Conservation (phyloP, 2,329 filamentous ascomycete species). For the Xylaria sp. region DNA sequence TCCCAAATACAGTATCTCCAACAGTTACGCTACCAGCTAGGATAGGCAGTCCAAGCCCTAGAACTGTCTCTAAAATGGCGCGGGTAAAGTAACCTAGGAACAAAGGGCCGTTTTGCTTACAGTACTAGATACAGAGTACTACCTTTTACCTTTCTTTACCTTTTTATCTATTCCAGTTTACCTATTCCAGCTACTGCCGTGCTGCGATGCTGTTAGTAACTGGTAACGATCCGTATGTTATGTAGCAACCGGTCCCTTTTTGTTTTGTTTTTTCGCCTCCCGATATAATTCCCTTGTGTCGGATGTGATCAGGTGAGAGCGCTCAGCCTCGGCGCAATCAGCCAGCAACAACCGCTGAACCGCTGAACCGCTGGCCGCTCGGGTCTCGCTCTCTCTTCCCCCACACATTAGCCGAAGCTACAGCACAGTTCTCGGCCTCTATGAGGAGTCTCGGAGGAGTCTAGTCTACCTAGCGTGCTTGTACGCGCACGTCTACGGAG, state of each 20-base stretch:
- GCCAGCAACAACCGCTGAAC: too few relatives aligned
- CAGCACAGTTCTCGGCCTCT: constrained; percentile 8
- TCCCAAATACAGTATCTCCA: not conserved
- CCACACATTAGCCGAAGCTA: constrained; percentile 23
- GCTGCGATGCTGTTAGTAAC: not conserved
- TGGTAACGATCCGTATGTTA: not conserved
- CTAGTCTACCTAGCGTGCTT: too few relatives aligned
- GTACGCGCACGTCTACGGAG: not conserved
- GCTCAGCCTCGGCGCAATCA: constrained; percentile 29
- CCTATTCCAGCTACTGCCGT: constrained; percentile 1
- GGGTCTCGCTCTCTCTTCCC: constrained; percentile 6
- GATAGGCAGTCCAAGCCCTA: not conserved
- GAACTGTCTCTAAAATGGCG: constrained; percentile 12
- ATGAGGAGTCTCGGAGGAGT: too few relatives aligned
- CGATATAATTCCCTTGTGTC: constrained; percentile 19
- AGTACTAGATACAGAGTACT: not conserved
- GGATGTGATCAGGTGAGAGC: constrained; percentile 30
- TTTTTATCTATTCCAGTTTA: not conserved
- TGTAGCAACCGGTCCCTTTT: constrained; percentile 1
- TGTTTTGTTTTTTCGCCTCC: constrained; percentile 4
- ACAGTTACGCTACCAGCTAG: not conserved
- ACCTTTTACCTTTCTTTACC: too few relatives aligned
- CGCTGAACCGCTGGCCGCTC: constrained; percentile 12
- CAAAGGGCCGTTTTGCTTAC: not conserved
- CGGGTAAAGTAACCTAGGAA: constrained; percentile 26